These are phyloP conservation scores for Camelina hispida DNA, from an alignment of 345 rosid genomes.

Conservation along the genomic window DNA sequence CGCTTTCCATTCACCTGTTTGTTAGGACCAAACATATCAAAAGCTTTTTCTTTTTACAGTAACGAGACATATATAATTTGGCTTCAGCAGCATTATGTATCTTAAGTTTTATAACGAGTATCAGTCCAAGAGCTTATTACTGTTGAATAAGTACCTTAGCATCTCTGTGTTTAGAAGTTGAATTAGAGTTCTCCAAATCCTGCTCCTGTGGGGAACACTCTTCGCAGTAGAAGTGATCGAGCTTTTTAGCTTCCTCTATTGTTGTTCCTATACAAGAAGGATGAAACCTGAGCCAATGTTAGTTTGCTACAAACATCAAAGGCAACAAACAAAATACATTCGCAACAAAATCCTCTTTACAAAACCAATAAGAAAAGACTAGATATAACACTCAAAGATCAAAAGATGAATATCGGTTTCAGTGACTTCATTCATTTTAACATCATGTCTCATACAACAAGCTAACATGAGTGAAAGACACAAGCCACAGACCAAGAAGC, in stretches of 20 bases:
- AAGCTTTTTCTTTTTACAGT: background rate
- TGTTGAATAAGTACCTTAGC: constrained; percentile 59
- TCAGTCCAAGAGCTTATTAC: background rate
- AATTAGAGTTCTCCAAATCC: constrained; percentile 62
- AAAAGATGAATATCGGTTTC: constrained; percentile 16
- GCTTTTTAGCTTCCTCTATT: constrained; percentile 78
- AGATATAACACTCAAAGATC: constrained; percentile 11
- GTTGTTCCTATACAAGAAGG: constrained; percentile 95
- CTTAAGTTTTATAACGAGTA: background rate
- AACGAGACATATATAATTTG: background rate
- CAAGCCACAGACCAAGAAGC: background rate
- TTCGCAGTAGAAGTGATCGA: constrained; percentile 87
- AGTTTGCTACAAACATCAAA: constrained; percentile 41
- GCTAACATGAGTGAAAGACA: constrained; percentile 15
- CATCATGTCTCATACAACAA: background rate
- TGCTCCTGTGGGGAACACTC: constrained; percentile 74
- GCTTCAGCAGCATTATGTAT: background rate
- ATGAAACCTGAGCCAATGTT: constrained; percentile 91
- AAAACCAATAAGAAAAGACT: background rate
- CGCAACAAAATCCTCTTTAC: background rate
- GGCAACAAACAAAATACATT: background rate
- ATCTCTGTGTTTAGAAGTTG: constrained; percentile 56
- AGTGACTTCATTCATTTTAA: constrained; percentile 8
- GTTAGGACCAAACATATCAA: constrained; percentile 7
- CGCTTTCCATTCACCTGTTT: constrained; percentile 40